Percentiles rank a stretch among this genome's conserved stretches.
Conservation (phyloP, 805 yeast species). For the Candida xyloterini region DNA sequence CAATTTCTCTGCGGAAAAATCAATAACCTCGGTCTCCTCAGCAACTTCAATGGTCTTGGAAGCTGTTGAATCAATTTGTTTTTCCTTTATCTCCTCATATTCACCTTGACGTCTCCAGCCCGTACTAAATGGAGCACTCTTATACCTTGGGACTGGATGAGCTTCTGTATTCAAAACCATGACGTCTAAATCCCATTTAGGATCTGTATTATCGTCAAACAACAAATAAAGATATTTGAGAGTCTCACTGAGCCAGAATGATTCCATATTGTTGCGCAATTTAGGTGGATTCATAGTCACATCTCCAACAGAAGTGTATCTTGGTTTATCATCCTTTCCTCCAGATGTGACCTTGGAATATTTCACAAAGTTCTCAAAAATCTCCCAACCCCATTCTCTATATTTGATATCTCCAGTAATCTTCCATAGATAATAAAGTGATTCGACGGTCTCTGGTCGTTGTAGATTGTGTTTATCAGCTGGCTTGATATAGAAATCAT, state of each 20-base stretch:
- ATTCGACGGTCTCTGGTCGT: constrained; percentile 92
- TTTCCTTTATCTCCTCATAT: neutral
- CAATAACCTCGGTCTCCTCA: neutral
- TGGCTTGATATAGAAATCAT: constrained; percentile 68
- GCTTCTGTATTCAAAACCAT: constrained; percentile 91
- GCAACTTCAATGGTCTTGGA: neutral
- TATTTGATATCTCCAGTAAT: constrained; percentile 78
- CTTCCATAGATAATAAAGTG: constrained; percentile 74
- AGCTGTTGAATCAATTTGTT: neutral
- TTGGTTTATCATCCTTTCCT: constrained; percentile 42
- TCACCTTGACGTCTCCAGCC: constrained; percentile 51
- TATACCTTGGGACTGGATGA: constrained; percentile 81
- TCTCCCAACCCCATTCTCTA: constrained; percentile 87
- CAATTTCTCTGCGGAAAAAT: constrained; percentile 13
- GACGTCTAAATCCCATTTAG: constrained; percentile 60
- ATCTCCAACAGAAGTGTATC: constrained; percentile 63
- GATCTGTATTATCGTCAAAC: constrained; percentile 62
- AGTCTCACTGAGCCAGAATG: constrained; percentile 94
- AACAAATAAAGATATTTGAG: constrained; percentile 77
- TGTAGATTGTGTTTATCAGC: constrained; percentile 81
- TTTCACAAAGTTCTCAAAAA: constrained; percentile 66
- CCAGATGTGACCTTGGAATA: constrained; percentile 51
- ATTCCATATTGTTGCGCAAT: constrained; percentile 73
- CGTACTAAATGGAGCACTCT: constrained; percentile 50
- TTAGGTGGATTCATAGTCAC: constrained; percentile 58